A percentile compares a stretch with the other conserved stretches of the same genome.
Conservation (phyloP, 2,329 filamentous ascomycete species). For the Coleophoma cylindrospora region DNA sequence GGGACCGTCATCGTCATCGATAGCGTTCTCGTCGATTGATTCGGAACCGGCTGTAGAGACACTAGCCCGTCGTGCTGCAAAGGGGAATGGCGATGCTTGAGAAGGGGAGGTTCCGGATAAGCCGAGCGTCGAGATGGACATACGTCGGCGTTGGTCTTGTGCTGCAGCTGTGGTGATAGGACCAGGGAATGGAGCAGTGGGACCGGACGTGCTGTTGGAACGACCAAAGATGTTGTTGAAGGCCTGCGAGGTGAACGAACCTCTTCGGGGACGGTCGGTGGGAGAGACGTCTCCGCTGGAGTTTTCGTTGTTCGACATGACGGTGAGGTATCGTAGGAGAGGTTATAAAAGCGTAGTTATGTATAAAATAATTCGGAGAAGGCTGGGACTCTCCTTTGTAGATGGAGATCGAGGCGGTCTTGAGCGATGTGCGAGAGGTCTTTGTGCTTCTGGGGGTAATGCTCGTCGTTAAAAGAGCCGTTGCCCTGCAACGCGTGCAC, state of each 20-base stretch:
- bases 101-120: constrained; percentile 68
- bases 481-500: too few species aligned
- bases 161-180: constrained; percentile 43
- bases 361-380: too few species aligned
- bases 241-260: constrained; percentile 36
- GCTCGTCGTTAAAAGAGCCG: too few species aligned
- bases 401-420: too few species aligned
- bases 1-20: constrained; percentile 59
- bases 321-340: constrained; percentile 5
- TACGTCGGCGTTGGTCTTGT: constrained; percentile 58
- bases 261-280: constrained; percentile 34
- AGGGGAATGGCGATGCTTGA: constrained; percentile 42
- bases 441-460: too few species aligned
- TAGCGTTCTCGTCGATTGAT: constrained; percentile 66
- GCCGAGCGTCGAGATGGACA: constrained; percentile 71
- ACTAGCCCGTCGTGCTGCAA: constrained; percentile 58
- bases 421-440: too few species aligned
- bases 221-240: constrained; percentile 48
- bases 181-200: constrained; percentile 39
- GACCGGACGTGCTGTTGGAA: constrained; percentile 41
- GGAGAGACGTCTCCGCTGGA: constrained; percentile 32
- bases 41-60: constrained; percentile 62
- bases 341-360: too few species aligned
- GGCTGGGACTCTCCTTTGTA: too few species aligned
- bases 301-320: constrained; percentile 38